These are phyloP conservation scores for Suillus bovinus DNA, from an alignment of 768 basidiomycete species.

Conservation along the genomic window DNA sequence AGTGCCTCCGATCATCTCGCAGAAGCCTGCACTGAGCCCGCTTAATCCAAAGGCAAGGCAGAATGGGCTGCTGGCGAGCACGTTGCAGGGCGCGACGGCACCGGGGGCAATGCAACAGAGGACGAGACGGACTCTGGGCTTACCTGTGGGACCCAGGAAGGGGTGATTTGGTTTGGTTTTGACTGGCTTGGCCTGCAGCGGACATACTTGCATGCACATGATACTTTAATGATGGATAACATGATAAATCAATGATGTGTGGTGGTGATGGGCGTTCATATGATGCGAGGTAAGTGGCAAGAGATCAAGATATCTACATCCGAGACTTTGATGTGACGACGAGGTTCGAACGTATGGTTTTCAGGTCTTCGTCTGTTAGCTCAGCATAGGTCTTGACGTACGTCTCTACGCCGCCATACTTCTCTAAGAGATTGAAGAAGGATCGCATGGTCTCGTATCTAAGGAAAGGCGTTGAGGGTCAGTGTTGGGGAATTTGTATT, in stretches of 20 bases:
- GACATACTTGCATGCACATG: constrained; percentile 4
- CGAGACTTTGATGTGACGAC: constrained; percentile 36
- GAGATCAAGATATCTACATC: constrained; percentile 21
- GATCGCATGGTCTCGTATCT: constrained; percentile 80
- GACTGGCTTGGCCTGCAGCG: neutral
- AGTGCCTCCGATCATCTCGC: constrained; percentile 29
- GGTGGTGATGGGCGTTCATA: neutral
- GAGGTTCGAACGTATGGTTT: constrained; percentile 57
- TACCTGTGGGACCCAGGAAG: constrained; percentile 38
- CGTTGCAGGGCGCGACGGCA: constrained; percentile 32
- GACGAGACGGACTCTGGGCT: constrained; percentile 42
- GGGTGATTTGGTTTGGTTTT: constrained; percentile 7
- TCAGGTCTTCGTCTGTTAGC: constrained; percentile 64
- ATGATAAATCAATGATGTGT: neutral
- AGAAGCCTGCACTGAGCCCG: constrained; percentile 59
- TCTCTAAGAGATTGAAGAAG: constrained; percentile 59
- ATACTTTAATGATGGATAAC: constrained; percentile 1
- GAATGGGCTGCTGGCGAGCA: constrained; percentile 40
- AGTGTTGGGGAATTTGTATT: neutral
- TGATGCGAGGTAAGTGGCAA: neutral
- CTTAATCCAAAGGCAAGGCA: constrained; percentile 70
- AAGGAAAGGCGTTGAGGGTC: neutral
- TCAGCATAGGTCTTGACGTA: constrained; percentile 59
- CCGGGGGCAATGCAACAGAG: constrained; percentile 34
- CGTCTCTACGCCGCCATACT: constrained; percentile 67